Percentiles rank a stretch among this genome's conserved stretches.
These are phyloP conservation scores for Oryza rufipogon DNA, from an alignment of 176 grass and related monocot genomes.

Conservation along the genomic window DNA sequence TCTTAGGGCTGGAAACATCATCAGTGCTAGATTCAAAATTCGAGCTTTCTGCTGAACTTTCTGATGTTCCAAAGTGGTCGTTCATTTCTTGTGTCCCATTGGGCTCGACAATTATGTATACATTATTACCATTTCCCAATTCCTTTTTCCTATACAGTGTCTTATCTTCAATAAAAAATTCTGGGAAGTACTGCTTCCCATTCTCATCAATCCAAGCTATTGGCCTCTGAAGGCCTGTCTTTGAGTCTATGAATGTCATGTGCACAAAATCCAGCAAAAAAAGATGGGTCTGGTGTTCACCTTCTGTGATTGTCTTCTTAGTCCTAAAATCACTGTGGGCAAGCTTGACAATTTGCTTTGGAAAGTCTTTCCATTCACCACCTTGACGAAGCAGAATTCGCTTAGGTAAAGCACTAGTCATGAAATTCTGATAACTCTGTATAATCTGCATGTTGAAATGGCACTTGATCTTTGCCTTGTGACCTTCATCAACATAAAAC, in stretches of 20 bases:
- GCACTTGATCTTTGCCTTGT: conserved; percentile 43
- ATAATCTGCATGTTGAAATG: conserved; percentile 56
- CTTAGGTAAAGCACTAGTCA: conserved; percentile 61
- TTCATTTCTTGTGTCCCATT: conserved; percentile 45
- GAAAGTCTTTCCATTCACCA: conserved; percentile 78
- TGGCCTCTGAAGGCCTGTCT: conserved; percentile 66
- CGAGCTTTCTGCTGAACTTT: conserved; percentile 84
- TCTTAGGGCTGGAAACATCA: conserved; percentile 53
- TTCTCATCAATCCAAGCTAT: conserved; percentile 89
- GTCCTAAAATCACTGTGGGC: conserved; percentile 62
- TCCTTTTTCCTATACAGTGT: conserved; percentile 49
- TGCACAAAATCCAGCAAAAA: conserved; percentile 85
- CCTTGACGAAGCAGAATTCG: conserved; percentile 70
- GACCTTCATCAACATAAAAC: conserved; percentile 43
- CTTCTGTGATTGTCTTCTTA: conserved; percentile 80
- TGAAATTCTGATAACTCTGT: conserved; percentile 77
- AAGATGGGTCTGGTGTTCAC: conserved; percentile 46
- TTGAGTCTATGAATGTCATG: conserved; percentile 66
- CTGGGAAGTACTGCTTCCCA: conserved; percentile 75
- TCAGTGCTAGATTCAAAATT: conserved; percentile 68
- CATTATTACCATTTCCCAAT: conserved; percentile 32
- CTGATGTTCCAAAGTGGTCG: conserved; percentile 40
- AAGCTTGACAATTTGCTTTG: conserved; percentile 65
- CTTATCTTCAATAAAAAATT: conserved; percentile 49
- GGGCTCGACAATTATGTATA: conserved; percentile 44